Conservation (phyloP, 1,139 yeast species). For the Dujonia santamariae region DNA sequence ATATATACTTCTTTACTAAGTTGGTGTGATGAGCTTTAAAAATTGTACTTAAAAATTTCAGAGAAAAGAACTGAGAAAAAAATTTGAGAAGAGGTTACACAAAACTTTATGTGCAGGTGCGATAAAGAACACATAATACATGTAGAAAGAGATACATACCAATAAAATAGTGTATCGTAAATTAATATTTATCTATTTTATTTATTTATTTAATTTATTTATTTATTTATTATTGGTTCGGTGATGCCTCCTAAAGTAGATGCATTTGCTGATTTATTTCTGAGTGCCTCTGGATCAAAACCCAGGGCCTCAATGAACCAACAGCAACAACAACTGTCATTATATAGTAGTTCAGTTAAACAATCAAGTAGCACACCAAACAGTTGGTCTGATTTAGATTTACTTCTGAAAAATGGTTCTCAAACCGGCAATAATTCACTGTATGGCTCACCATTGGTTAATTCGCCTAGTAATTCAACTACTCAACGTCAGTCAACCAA, state of each 20-base stretch:
- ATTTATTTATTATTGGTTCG: too few species aligned
- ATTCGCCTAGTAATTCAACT: background rate
- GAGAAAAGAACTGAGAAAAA: constrained; percentile 3
- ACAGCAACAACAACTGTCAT: constrained; percentile 5
- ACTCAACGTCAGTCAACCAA: background rate
- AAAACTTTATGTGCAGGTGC: background rate
- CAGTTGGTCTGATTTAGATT: constrained; percentile 22
- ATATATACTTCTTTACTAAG: background rate
- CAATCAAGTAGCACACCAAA: constrained; percentile 3
- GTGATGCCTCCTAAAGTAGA: constrained; percentile 40
- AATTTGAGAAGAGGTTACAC: constrained; percentile 1
- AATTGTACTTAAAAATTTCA: background rate
- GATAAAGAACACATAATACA: background rate
- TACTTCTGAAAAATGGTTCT: constrained; percentile 9
- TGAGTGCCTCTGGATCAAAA: constrained; percentile 25
- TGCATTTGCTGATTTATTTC: constrained; percentile 48
- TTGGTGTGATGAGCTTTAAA: constrained; percentile 4
- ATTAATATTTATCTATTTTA: too few species aligned
- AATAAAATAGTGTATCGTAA: too few species aligned
- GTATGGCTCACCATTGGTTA: constrained; percentile 1
- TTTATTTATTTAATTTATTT: too few species aligned
- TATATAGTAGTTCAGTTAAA: background rate
- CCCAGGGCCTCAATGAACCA: constrained; percentile 6
- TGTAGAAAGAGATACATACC: background rate
- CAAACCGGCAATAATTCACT: background rate